Evolutionary conservation across 345 rosid species (phyloP).

Genomic region (Brassica juncea): DNA sequence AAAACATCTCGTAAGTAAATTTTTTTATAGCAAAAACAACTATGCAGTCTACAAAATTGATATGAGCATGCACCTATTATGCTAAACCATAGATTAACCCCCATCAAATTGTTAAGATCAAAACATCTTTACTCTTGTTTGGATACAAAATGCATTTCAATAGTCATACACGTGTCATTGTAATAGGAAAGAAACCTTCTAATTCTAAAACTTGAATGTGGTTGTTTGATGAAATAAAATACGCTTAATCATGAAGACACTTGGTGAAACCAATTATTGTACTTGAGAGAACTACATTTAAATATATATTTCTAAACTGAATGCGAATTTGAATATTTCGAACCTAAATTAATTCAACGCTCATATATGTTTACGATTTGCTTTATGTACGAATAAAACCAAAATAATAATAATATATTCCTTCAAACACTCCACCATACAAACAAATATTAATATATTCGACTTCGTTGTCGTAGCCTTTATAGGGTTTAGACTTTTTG

Average conservation of each 20-base stretch:
- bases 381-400: slow-evolving; percentile 28
- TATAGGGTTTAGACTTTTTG: not conserved
- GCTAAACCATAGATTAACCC: not conserved
- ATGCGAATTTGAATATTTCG: not conserved
- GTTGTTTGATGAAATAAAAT: not conserved
- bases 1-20: not conserved
- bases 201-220: not conserved
- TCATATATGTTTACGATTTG: not conserved
- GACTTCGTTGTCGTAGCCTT: slow-evolving; percentile 9
- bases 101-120: not conserved
- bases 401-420: slow-evolving; percentile 9
- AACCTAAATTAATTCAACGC: slow-evolving; percentile 3
- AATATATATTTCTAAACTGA: not conserved
- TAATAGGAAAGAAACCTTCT: not conserved
- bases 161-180: not conserved
- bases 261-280: not conserved
- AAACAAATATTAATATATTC: slow-evolving; percentile 11
- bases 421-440: slow-evolving; percentile 20
- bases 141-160: not conserved
- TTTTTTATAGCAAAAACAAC: not conserved
- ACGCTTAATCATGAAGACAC: not conserved
- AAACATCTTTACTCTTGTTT: not conserved
- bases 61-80: not conserved
- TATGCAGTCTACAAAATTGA: not conserved
- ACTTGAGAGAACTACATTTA: not conserved